These are phyloP conservation scores for Elsinoe arachidis DNA, from an alignment of 2,329 filamentous ascomycete genomes.

Conservation along the genomic window DNA sequence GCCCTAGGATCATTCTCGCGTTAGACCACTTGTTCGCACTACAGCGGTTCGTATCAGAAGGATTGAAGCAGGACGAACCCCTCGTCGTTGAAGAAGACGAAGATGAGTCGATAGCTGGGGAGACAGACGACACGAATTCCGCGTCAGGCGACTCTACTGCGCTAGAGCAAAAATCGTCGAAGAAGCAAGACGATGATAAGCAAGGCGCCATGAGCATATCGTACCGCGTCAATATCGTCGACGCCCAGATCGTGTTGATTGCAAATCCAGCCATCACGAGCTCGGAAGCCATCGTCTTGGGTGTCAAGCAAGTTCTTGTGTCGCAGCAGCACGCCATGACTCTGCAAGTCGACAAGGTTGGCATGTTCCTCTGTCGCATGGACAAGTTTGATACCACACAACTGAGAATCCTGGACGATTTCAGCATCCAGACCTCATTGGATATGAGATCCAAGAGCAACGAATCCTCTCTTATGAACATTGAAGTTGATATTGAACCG, in stretches of 20 bases:
- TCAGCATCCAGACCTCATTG: constrained; percentile 82
- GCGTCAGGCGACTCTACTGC: constrained; percentile 19
- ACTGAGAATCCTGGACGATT: constrained; percentile 90
- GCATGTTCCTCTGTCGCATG: constrained; percentile 99
- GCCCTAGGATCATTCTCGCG: constrained; percentile 87
- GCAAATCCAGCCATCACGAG: constrained; percentile 84
- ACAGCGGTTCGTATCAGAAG: constrained; percentile 69
- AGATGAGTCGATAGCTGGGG: constrained; percentile 37
- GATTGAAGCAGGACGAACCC: constrained; percentile 47
- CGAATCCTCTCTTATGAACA: constrained; percentile 59
- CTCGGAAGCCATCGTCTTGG: constrained; percentile 91
- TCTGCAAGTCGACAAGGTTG: constrained; percentile 84
- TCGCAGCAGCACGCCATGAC: constrained; percentile 92
- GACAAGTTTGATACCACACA: constrained; percentile 88
- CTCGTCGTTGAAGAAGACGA: constrained; percentile 55
- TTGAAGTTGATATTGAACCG: constrained; percentile 82
- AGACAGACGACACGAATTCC: constrained; percentile 42
- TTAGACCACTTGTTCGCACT: constrained; percentile 91
- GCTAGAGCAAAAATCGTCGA: constrained; percentile 14
- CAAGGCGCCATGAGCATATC: constrained; percentile 61
- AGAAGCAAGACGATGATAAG: constrained; percentile 28
- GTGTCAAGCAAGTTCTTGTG: constrained; percentile 84
- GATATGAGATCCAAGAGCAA: constrained; percentile 58
- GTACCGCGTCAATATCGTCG: constrained; percentile 87
- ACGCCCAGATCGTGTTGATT: constrained; percentile 92